phyloP scores from a whole-genome alignment of 2,329 filamentous ascomycete genomes.

The Colletotrichum sansevieriae region DNA sequence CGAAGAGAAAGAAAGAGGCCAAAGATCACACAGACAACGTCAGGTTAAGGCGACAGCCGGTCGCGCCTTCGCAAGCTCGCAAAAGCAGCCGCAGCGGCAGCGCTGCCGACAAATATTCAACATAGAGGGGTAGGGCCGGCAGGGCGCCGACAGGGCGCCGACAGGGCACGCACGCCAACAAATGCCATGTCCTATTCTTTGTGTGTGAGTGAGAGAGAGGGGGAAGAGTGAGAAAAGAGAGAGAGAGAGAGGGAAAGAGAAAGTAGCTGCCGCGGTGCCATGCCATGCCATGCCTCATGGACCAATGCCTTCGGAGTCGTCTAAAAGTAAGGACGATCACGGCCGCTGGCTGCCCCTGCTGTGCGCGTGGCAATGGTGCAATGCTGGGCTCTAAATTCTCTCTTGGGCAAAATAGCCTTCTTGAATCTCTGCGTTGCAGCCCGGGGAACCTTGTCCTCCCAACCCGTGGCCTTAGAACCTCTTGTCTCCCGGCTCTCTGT shows the following conservation, averaged over 20 bases:
- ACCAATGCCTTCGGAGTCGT: slow-evolving; percentile 31
- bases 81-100: slow-evolving; percentile 1
- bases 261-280: too few species aligned
- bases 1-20: not conserved
- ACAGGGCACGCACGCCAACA: slow-evolving; percentile 38
- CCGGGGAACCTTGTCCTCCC: slow-evolving; percentile 29
- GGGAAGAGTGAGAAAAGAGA: too few species aligned
- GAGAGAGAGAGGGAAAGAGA: too few species aligned
- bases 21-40: slow-evolving; percentile 23
- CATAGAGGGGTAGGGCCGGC: slow-evolving; percentile 32
- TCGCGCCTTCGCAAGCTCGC: slow-evolving; percentile 6
- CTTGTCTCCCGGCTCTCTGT: not conserved
- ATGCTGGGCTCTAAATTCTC: slow-evolving; percentile 20
- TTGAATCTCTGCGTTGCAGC: slow-evolving; percentile 18
- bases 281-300: slow-evolving; percentile 25
- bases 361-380: slow-evolving; percentile 30
- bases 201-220: too few species aligned
- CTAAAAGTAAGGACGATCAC: slow-evolving; percentile 25
- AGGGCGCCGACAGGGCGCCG: slow-evolving; percentile 39
- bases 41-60: slow-evolving; percentile 27
- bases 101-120: not conserved
- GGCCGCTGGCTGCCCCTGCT: slow-evolving; percentile 17
- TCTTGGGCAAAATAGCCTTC: slow-evolving; percentile 15
- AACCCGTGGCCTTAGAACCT: not conserved
- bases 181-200: not conserved